A percentile compares a stretch with the other conserved stretches of the same genome.
These are phyloP conservation scores for Coelastrella sp. DNA, from an alignment of 139 green algal species.

Conservation along the genomic window DNA sequence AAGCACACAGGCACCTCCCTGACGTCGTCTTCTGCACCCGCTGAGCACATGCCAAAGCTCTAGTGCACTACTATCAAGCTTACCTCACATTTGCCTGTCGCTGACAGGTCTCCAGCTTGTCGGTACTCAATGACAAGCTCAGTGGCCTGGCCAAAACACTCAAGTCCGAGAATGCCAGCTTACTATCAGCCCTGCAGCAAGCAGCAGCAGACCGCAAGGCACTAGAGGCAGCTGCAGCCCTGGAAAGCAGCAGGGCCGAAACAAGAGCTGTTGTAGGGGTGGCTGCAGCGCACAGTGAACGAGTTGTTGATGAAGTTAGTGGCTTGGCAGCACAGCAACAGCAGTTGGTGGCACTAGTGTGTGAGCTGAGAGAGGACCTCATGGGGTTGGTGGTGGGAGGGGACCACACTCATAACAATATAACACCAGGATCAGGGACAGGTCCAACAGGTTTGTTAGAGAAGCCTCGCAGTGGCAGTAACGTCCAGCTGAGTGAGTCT, in stretches of 20 bases:
- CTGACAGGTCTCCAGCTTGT: slow-evolving; percentile 17
- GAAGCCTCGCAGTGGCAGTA: too few species aligned
- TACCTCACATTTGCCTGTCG: neutral
- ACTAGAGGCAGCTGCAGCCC: slow-evolving; percentile 34
- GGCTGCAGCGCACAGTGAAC: neutral
- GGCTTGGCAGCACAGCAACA: slow-evolving; percentile 1
- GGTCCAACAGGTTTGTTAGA: neutral
- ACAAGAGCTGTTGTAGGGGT: neutral
- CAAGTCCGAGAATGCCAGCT: slow-evolving; percentile 4
- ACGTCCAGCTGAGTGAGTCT: too few species aligned
- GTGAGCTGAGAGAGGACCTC: slow-evolving; percentile 28
- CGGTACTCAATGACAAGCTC: slow-evolving; percentile 2
- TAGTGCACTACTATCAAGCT: too few species aligned
- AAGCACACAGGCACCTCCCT: too few species aligned
- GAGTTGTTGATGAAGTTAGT: neutral
- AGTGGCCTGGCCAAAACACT: neutral
- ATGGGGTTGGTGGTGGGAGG: slow-evolving; percentile 18
- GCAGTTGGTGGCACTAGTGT: slow-evolving; percentile 32
- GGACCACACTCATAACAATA: neutral
- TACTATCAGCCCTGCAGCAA: slow-evolving; percentile 17
- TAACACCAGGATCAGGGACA: neutral
- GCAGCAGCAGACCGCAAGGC: slow-evolving; percentile 30
- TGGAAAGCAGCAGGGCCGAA: neutral
- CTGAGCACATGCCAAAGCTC: too few species aligned
- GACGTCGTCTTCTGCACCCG: too few species aligned